A percentile compares a stretch with the other conserved stretches of the same genome.
Evolutionary conservation across 1,284 basidiomycete genomes (phyloP).

Genomic region (Apiotrichum gracile): DNA sequence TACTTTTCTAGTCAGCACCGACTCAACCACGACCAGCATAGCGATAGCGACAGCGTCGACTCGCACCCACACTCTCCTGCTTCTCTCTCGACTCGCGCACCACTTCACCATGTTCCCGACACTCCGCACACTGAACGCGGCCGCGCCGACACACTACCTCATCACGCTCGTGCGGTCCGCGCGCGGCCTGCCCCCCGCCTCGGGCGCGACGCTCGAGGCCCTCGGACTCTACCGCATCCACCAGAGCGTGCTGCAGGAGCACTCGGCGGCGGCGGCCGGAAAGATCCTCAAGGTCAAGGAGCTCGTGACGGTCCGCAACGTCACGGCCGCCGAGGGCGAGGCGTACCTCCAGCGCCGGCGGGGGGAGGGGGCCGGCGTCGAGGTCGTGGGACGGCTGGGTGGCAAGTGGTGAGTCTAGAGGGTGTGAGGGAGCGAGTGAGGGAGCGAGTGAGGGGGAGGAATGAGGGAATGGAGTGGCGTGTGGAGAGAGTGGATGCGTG

Average conservation of each 20-base stretch:
- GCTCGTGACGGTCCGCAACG: slow-evolving; percentile 51
- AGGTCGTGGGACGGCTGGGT: slow-evolving; percentile 24
- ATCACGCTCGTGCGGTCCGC: slow-evolving; percentile 51
- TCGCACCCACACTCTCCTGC: slow-evolving; percentile 2
- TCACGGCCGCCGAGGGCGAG: slow-evolving; percentile 34
- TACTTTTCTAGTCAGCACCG: not conserved
- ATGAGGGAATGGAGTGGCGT: not conserved
- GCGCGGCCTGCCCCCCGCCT: slow-evolving; percentile 49
- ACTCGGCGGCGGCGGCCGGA: slow-evolving; percentile 45
- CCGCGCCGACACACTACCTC: slow-evolving; percentile 44
- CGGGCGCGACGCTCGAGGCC: slow-evolving; percentile 45
- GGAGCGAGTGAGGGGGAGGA: not conserved
- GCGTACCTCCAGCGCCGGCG: slow-evolving; percentile 23
- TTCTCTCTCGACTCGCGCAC: not conserved
- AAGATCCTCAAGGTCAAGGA: slow-evolving; percentile 53
- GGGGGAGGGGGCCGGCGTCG: slow-evolving; percentile 39
- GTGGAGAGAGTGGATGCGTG: too few species aligned
- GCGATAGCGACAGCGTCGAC: not conserved
- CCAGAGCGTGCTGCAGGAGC: slow-evolving; percentile 49
- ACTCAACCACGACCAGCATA: not conserved
- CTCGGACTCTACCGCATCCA: slow-evolving; percentile 49
- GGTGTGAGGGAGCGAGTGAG: not conserved
- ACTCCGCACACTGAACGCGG: slow-evolving; percentile 5
- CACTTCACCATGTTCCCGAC: slow-evolving; percentile 6
- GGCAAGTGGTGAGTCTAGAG: slow-evolving; percentile 21